Base-by-base conservation (phyloP, 2,329 filamentous ascomycete species). In the Aspergillus latus region DNA sequence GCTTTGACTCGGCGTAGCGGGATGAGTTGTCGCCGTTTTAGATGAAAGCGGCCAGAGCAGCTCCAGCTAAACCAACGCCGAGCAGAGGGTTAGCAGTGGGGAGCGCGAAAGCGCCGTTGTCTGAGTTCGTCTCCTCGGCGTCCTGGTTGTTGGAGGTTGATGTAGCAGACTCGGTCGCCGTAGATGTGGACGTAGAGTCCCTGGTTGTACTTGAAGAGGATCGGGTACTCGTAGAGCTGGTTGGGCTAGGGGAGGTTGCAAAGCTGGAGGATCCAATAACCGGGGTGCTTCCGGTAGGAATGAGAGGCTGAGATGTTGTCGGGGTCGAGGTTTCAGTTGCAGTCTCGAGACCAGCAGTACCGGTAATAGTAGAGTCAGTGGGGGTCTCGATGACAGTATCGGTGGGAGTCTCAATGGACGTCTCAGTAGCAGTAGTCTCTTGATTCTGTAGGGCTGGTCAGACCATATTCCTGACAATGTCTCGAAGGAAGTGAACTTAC, bases 31-130 rank as follows among this genome's bases (percentile, higher is more conserved):
- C 29, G 34, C 11, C 16, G n/a, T 32, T 26, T 72, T 73, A 78
- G 62, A 78, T 65, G 59, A 79, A 68, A 62, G 74, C 73, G 62
- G 74, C 73, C 46, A 79, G 64, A 48, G 74, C 67, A 58, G 71
- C 68, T 66, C 75, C 76, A 61, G 75, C 77, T 21, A 77, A 26
- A 29, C 54, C 65, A 49, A 76, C 64, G 39, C 68, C 69, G 56
- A 77, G 64, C 28, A 67, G 60, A 29, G 75, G 70, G 53, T 61
- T 74, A 48, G 71, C 72, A 34, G 73, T 76, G 54, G 68, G 69
- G 36, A 73, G 63, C 55, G 72, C 65, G 55, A 71, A 66, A 61
- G 60, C 70, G 42, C 63, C 68, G n/a, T 65, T 65, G 44, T 48
- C 44, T 1, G 67, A 68, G 50, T 66, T 56, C 7, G 66, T 65